Evolutionary conservation across 2,329 filamentous ascomycete species (phyloP), one percentile per base, ranked within the genome.

Genomic region (Fusarium scirpi): DNA sequence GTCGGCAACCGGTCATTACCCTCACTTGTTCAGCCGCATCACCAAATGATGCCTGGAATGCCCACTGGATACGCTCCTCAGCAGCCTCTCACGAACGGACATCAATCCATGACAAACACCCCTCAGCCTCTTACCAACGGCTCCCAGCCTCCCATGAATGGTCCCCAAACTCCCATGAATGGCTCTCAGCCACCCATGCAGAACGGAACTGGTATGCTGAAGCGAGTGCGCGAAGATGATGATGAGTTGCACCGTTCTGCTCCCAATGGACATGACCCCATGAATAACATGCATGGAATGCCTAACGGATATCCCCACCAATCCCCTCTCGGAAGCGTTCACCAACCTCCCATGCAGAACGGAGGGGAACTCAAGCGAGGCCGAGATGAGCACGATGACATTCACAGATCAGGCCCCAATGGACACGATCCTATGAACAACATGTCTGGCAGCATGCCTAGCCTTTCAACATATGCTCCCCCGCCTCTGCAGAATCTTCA

Each of bases 221-320:
- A 86, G 78, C 79, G 85, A 56, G 81, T 82, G 5, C 83, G 85
- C 9, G 84, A 86, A 32, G 91, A 93, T 38, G 88, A 90, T n/a
- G 89, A 91, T 24, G 83, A 85, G 11, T 60, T 84, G 62, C 84
- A 86, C 52, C 90, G 92, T 30, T 81, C 88, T 15, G 82, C 86
- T 22, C 86, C 86, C 52, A 93, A 97, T 71, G 87, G 90, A 9
- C 97, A 97, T 78, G 87, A 88, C 34, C 86, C 89, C 18, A 86
- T 92, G 25, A 82, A 86, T 8, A 90, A 92, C 73, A 84, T 90
- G 80, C 79, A 81, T 43, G 81, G 79, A 20, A 83, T 90, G 80
- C 81, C 87, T 54, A 90, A 89, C 72, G 87, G 87, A 12, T 93
- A 94, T 70, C 84, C 89, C 18, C 82, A 87, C 8, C 89, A 90